Conservation (phyloP, 2,329 filamentous ascomycete genomes). For the Epichloe bromicola region DNA sequence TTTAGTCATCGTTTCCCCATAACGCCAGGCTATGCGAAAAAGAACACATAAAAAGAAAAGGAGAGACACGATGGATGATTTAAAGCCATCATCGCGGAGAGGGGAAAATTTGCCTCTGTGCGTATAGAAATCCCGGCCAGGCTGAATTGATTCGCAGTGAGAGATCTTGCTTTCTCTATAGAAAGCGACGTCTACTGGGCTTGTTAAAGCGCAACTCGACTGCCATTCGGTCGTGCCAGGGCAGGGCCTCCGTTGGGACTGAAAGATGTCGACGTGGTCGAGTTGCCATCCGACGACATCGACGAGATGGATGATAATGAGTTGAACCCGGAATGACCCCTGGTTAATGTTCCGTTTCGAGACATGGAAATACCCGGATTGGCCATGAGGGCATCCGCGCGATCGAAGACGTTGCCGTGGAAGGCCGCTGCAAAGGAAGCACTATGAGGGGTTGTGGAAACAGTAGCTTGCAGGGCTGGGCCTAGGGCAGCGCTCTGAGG, state of each 20-base stretch:
- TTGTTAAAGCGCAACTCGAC: slow-evolving; percentile 23
- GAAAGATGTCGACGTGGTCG: slow-evolving; percentile 18
- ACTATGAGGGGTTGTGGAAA: slow-evolving; percentile 57
- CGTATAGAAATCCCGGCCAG: not conserved
- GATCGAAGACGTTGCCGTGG: slow-evolving; percentile 45
- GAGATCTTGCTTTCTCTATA: not conserved
- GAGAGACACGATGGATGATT: not conserved
- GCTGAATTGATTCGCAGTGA: not conserved
- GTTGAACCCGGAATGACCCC: slow-evolving; percentile 26
- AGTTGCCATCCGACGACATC: slow-evolving; percentile 26
- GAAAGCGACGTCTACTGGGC: not conserved
- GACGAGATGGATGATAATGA: slow-evolving; percentile 29
- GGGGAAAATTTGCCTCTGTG: not conserved
- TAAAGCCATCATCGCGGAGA: not conserved
- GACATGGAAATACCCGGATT: slow-evolving; percentile 46
- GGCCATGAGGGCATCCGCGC: slow-evolving; percentile 43
- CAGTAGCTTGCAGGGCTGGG: slow-evolving; percentile 79
- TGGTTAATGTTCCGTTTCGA: slow-evolving; percentile 34
- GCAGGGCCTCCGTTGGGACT: slow-evolving; percentile 20
- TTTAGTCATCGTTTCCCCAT: slow-evolving; percentile 1
- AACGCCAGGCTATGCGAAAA: slow-evolving; percentile 6
- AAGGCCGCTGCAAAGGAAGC: slow-evolving; percentile 42
- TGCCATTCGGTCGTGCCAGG: slow-evolving; percentile 22
- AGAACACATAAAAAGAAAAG: not conserved
- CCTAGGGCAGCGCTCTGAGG: slow-evolving; percentile 81